These are phyloP conservation scores for Pyrrhoderma noxium DNA, from an alignment of 1,284 basidiomycete species.

Conservation along the genomic window DNA sequence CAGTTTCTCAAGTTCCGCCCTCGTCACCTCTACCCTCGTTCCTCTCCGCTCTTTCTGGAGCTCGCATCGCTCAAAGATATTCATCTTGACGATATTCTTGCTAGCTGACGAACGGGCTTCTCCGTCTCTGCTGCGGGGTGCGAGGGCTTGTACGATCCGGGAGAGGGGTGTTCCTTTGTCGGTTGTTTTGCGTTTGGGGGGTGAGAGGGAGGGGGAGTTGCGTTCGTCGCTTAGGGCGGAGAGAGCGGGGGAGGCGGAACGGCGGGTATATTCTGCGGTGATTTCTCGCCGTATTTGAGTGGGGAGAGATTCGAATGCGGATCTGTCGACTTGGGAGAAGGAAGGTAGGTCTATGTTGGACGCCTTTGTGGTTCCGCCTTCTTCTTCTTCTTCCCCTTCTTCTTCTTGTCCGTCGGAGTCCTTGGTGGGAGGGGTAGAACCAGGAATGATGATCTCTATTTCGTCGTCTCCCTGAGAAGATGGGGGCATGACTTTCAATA, in stretches of 20 bases:
- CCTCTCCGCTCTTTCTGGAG: conserved; percentile 20
- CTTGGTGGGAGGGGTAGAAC: conserved; percentile 9
- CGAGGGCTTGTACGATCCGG: conserved; percentile 51
- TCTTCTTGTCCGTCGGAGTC: no score
- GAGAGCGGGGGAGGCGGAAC: conserved; percentile 41
- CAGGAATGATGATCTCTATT: conserved; percentile 19
- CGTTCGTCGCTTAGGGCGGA: conserved; percentile 14
- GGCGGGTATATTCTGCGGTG: conserved; percentile 56
- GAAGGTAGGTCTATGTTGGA: conserved; percentile 44
- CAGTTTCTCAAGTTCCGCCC: conserved; percentile 50
- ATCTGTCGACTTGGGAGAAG: conserved; percentile 68
- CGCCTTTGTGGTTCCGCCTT: background rate
- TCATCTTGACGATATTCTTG: conserved; percentile 18
- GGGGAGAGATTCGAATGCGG: conserved; percentile 67
- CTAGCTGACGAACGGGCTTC: conserved; percentile 39
- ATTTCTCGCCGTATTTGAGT: conserved; percentile 64
- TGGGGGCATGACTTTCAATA: conserved; percentile 27
- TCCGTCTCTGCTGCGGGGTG: conserved; percentile 37
- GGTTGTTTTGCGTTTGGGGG: conserved; percentile 10
- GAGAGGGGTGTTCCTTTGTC: conserved; percentile 16
- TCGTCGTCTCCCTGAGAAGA: conserved; percentile 28
- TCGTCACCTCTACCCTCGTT: conserved; percentile 31
- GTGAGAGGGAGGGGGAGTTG: conserved; percentile 3
- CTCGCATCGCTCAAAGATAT: conserved; percentile 13
- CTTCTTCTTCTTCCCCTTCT: background rate